These are phyloP conservation scores for Phaeosphaeriaceae sp. DNA, from an alignment of 2,329 filamentous ascomycete genomes.

Conservation along the genomic window DNA sequence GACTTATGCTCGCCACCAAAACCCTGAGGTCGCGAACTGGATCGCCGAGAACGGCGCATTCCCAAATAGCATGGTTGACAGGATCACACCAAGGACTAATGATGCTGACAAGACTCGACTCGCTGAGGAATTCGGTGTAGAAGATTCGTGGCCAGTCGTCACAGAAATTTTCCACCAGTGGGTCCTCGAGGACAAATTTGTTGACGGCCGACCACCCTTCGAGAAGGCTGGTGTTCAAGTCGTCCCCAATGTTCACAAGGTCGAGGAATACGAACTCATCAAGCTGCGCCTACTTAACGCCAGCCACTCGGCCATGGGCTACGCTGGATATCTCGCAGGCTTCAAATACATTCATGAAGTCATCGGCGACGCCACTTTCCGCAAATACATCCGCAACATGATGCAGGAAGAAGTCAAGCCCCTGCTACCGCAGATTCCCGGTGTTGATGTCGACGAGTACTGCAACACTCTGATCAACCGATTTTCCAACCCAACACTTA, in stretches of 20 bases:
- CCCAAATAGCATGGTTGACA: conserved; percentile 41
- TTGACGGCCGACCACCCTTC: conserved; percentile 34
- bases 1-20: conserved; percentile 28
- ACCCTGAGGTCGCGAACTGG: conserved; percentile 34
- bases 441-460: conserved; percentile 36
- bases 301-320: conserved; percentile 36
- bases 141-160: conserved; percentile 37
- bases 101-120: conserved; percentile 29
- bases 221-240: conserved; percentile 41
- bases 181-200: conserved; percentile 40
- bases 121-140: conserved; percentile 30
- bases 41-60: conserved; percentile 36
- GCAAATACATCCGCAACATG: conserved; percentile 37
- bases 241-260: conserved; percentile 32
- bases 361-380: conserved; percentile 29
- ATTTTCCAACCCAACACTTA: conserved; percentile 38
- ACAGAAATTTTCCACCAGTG: conserved; percentile 39
- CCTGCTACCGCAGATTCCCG: conserved; percentile 34
- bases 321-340: conserved; percentile 32
- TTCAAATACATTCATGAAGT: conserved; percentile 39
- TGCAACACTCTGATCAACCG: conserved; percentile 32
- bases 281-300: conserved; percentile 39
- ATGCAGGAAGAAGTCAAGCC: conserved; percentile 40
- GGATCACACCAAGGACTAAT: conserved; percentile 36
- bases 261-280: conserved; percentile 37